phyloP scores from a whole-genome alignment of 805 yeast species.

The Candida cerambycidarum region DNA sequence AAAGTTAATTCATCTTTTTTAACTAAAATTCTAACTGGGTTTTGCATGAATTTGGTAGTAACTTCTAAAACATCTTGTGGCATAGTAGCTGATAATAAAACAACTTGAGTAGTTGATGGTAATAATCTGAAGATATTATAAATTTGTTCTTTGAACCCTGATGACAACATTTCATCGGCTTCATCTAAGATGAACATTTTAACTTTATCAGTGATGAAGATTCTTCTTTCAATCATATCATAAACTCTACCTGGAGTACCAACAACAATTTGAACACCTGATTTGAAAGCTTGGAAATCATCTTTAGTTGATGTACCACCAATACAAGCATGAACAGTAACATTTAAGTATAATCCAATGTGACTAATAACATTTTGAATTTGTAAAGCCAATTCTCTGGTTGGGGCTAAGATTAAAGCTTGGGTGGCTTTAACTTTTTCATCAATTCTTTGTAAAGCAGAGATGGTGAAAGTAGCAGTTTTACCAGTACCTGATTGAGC shows the following conservation, averaged over 20 bases:
- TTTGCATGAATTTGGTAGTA: constrained; percentile 89
- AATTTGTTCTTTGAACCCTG: constrained; percentile 94
- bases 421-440: constrained; percentile 72
- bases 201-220: constrained; percentile 75
- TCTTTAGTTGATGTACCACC: constrained; percentile 93
- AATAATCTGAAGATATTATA: constrained; percentile 87
- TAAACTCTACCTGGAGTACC: constrained; percentile 98
- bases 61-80: constrained; percentile 89
- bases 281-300: constrained; percentile 79
- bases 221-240: constrained; percentile 92
- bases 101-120: constrained; percentile 90
- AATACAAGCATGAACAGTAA: constrained; percentile 92
- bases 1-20: constrained; percentile 93
- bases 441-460: constrained; percentile 74
- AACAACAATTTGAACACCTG: constrained; percentile 89
- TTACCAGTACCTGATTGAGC: constrained; percentile 91
- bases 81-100: constrained; percentile 91
- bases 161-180: constrained; percentile 94
- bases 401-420: constrained; percentile 94
- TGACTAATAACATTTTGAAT: constrained; percentile 91
- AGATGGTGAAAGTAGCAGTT: constrained; percentile 83
- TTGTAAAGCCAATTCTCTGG: constrained; percentile 96
- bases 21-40: constrained; percentile 91
- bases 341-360: constrained; percentile 86
- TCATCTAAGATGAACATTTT: constrained; percentile 96